Percentiles rank a stretch among this genome's conserved stretches.
Evolutionary conservation across 768 basidiomycete species (phyloP).

Genomic region (Trichaptum fuscoviolaceum): DNA sequence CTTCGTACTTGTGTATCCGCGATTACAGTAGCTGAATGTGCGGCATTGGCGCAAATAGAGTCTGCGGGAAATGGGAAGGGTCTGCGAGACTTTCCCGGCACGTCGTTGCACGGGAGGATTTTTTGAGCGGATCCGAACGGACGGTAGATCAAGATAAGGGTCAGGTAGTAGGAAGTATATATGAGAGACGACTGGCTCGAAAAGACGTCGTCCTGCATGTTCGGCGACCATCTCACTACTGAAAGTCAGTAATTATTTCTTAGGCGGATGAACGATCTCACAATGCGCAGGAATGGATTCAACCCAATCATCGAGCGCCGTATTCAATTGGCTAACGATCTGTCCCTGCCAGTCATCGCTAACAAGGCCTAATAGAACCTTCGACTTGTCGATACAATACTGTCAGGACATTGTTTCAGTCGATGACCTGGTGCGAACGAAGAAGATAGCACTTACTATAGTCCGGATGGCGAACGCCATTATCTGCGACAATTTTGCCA

Average conservation of each 20-base stretch:
- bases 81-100: conserved; percentile 20
- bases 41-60: conserved; percentile 54
- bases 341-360: conserved; percentile 49
- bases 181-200: conserved; percentile 55
- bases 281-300: conserved; percentile 63
- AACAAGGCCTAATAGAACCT: conserved; percentile 46
- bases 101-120: conserved; percentile 20
- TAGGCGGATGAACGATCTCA: conserved; percentile 27
- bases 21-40: conserved; percentile 55
- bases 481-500: conserved; percentile 63
- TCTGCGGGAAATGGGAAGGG: conserved; percentile 44
- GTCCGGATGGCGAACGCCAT: conserved; percentile 65
- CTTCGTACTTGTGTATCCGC: conserved; percentile 44
- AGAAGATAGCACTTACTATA: conserved; percentile 40
- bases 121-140: conserved; percentile 49
- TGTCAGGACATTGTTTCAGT: conserved; percentile 20
- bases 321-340: conserved; percentile 62
- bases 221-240: conserved; percentile 55
- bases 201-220: conserved; percentile 40
- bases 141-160: conserved; percentile 64
- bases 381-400: conserved; percentile 71
- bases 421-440: conserved; percentile 3
- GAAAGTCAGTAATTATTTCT: background rate
- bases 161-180: conserved; percentile 53
- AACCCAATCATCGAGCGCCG: conserved; percentile 67